Evolutionary conservation across 2,329 filamentous ascomycete genomes (phyloP).

Genomic region (Chrysoporthe deuterocubensis): DNA sequence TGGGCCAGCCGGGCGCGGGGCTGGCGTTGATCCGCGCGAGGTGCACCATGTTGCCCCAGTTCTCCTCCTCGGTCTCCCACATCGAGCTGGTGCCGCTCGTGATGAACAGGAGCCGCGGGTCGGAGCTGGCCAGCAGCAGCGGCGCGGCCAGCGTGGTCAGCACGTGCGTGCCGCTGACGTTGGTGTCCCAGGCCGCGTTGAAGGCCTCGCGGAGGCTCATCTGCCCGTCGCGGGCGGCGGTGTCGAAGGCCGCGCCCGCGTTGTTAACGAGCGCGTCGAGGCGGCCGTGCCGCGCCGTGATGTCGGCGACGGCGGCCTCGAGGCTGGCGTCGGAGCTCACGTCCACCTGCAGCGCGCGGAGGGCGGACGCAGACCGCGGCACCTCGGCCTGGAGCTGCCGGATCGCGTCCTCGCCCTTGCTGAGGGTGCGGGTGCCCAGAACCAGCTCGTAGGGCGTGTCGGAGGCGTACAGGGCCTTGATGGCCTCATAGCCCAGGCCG

Average conservation of each 20-base stretch:
- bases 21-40: conserved; percentile 21
- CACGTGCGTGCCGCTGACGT: conserved; percentile 52
- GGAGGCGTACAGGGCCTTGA: conserved; percentile 58
- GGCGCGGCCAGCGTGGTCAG: conserved; percentile 46
- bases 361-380: conserved; percentile 43
- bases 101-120: conserved; percentile 54
- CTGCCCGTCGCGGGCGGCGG: conserved; percentile 34
- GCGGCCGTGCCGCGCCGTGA: conserved; percentile 47
- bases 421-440: conserved; percentile 55
- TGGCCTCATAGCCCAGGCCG: conserved; percentile 61
- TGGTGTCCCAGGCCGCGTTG: conserved; percentile 54
- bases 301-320: conserved; percentile 45
- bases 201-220: conserved; percentile 45
- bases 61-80: conserved; percentile 37
- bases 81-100: conserved; percentile 49
- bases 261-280: conserved; percentile 63
- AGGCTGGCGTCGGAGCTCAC: conserved; percentile 58
- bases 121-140: conserved; percentile 48
- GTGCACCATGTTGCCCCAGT: conserved; percentile 35
- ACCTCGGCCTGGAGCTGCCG: conserved; percentile 45
- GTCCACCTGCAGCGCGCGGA: conserved; percentile 56
- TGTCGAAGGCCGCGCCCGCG: conserved; percentile 52
- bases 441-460: conserved; percentile 55
- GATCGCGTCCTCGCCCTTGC: conserved; percentile 56
- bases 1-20: conserved; percentile 50